A percentile compares a stretch with the other conserved stretches of the same genome.
Evolutionary conservation across 106 monocot species (phyloP).

Genomic region (Platanthera zijinensis): DNA sequence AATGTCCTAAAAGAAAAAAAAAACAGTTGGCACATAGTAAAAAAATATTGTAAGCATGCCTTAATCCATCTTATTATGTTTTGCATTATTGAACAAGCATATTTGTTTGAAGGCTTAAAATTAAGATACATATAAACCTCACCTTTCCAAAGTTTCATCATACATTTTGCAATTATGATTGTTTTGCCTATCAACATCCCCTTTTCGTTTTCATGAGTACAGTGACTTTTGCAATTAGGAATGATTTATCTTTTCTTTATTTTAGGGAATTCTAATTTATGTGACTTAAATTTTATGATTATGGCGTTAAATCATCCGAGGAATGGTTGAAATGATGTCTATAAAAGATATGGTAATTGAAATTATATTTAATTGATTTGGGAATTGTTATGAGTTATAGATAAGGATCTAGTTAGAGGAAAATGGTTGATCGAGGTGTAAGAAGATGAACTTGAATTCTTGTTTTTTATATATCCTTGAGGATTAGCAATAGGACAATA

Average conservation of each 20-base stretch:
- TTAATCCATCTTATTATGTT: not conserved
- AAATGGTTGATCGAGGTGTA: too few species aligned
- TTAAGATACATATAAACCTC: not conserved
- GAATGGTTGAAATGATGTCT: too few species aligned
- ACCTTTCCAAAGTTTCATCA: too few species aligned
- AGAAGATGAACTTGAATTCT: too few species aligned
- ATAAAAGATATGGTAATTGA: too few species aligned
- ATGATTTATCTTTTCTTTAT: not conserved
- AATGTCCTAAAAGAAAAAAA: not conserved
- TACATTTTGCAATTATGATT: too few species aligned
- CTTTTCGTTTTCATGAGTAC: not conserved
- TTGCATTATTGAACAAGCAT: not conserved
- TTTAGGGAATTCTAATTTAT: not conserved
- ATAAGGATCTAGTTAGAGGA: too few species aligned
- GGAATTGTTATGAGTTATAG: too few species aligned
- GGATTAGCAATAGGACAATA: too few species aligned
- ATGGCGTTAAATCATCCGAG: not conserved
- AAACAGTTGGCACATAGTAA: not conserved
- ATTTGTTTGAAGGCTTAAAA: not conserved
- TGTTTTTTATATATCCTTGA: too few species aligned
- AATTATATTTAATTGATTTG: too few species aligned
- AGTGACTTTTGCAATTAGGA: not conserved
- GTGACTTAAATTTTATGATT: not conserved
- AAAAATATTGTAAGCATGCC: not conserved
- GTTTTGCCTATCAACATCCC: not conserved